phyloP scores from a whole-genome alignment of 805 yeast species.

The Hanseniaspora mollemarum region DNA sequence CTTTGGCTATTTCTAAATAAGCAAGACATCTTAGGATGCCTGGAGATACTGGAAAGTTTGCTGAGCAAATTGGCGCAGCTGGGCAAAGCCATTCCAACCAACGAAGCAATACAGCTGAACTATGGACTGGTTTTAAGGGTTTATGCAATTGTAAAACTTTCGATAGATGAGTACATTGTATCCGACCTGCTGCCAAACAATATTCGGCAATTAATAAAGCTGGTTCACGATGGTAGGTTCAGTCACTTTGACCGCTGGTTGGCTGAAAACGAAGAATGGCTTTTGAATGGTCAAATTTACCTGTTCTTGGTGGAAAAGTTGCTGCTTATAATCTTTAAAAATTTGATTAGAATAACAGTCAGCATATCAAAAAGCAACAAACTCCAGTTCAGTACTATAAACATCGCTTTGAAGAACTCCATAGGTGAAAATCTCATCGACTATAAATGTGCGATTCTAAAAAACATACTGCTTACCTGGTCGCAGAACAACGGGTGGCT shows the following conservation, averaged over 20 bases:
- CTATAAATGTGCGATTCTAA: neutral
- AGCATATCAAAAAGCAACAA: conserved; percentile 23
- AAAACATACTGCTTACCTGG: neutral
- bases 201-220: conserved; percentile 30
- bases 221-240: conserved; percentile 37
- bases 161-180: conserved; percentile 3
- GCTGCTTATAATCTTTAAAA: conserved; percentile 35
- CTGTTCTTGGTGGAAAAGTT: conserved; percentile 35
- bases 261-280: conserved; percentile 26
- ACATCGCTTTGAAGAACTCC: neutral
- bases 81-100: neutral
- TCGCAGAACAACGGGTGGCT: conserved; percentile 7
- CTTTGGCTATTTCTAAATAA: conserved; percentile 5
- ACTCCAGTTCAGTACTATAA: conserved; percentile 23
- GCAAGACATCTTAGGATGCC: conserved; percentile 3
- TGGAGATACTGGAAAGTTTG: conserved; percentile 1
- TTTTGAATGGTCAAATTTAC: conserved; percentile 29
- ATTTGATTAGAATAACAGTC: conserved; percentile 24
- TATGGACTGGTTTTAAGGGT: neutral
- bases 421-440: neutral
- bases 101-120: neutral
- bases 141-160: conserved; percentile 1
- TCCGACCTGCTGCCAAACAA: neutral
- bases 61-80: neutral
- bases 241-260: conserved; percentile 27